These are phyloP conservation scores for Sphaerulina populicola DNA, from an alignment of 2,329 filamentous ascomycete species.

Conservation along the genomic window DNA sequence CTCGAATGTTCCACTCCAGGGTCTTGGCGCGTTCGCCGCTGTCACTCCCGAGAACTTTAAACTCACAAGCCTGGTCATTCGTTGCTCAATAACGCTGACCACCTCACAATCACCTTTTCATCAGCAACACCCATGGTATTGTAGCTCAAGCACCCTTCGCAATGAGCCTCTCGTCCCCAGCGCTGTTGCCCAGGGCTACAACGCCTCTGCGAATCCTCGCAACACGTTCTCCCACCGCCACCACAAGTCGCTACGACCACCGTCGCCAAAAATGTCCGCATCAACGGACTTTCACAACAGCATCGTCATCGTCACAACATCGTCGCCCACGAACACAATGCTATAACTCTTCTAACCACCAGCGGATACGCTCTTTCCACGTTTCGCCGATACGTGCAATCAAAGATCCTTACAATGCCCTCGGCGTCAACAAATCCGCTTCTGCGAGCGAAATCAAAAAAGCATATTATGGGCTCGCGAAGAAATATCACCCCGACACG, in stretches of 20 bases:
- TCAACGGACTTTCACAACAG: slow-evolving; percentile 13
- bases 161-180: slow-evolving; percentile 34
- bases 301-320: slow-evolving; percentile 6
- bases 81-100: neutral
- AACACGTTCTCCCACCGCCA: slow-evolving; percentile 23
- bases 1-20: neutral
- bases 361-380: slow-evolving; percentile 45
- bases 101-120: neutral
- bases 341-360: slow-evolving; percentile 21
- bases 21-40: neutral
- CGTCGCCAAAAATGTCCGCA: slow-evolving; percentile 16
- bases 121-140: neutral
- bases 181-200: slow-evolving; percentile 30
- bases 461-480: slow-evolving; percentile 93
- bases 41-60: neutral
- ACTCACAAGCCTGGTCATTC: neutral
- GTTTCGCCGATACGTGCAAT: slow-evolving; percentile 49
- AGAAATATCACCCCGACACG: slow-evolving; percentile 96
- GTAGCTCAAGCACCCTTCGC: neutral
- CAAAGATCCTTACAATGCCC: slow-evolving; percentile 74
- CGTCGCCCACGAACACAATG: slow-evolving; percentile 13
- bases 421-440: slow-evolving; percentile 78
- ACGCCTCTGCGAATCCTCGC: slow-evolving; percentile 31
- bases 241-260: slow-evolving; percentile 13
- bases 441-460: slow-evolving; percentile 88